Conservation (phyloP, 352 stramenopile species). For the Chrysophaeum taylorii region DNA sequence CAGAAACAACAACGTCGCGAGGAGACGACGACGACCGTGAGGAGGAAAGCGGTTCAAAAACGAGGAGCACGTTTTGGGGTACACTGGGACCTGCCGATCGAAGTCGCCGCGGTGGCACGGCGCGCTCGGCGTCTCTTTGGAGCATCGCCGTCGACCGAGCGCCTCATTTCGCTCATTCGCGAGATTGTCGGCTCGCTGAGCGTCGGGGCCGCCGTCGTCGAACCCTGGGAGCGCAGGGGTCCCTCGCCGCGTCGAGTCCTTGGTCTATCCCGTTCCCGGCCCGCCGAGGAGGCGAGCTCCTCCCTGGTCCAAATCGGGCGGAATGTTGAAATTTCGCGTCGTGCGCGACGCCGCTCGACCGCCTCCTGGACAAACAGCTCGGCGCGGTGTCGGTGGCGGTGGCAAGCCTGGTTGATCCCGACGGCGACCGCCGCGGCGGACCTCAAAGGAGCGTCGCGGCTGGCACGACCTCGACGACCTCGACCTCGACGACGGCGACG, state of each 20-base stretch:
- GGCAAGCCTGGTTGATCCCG: not conserved
- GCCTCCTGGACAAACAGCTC: not conserved
- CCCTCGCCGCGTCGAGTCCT: not conserved
- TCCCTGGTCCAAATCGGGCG: not conserved
- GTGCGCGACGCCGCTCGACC: not conserved
- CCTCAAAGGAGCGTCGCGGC: not conserved
- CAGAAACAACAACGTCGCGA: not conserved
- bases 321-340: not conserved
- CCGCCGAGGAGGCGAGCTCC: no score
- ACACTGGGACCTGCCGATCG: not conserved
- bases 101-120: conserved; percentile 9
- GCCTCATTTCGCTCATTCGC: not conserved
- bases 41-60: not conserved
- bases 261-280: conserved; percentile 1
- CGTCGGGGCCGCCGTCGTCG: not conserved
- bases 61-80: not conserved
- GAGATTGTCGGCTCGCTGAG: not conserved
- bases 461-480: not conserved
- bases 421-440: not conserved
- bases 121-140: not conserved
- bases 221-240: conserved; percentile 2
- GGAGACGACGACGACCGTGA: not conserved
- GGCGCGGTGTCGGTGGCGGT: not conserved
- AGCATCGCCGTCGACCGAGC: not conserved
- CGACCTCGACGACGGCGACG: no score